phyloP scores from a whole-genome alignment of 2,329 filamentous ascomycete species.

The Emergomyces pasteurianus region DNA sequence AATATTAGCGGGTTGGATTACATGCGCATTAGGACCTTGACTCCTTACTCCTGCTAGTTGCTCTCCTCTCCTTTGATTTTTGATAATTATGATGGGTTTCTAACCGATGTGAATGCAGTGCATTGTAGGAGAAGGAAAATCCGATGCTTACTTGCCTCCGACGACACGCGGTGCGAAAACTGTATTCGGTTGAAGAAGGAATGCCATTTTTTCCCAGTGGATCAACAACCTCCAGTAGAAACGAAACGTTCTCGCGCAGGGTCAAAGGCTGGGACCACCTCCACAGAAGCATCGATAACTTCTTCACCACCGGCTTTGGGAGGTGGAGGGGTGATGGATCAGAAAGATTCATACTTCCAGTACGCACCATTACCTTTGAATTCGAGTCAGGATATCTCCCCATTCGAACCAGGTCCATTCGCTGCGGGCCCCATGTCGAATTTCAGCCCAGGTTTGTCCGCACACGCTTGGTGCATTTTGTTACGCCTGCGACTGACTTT shows the following conservation, averaged over 20 bases:
- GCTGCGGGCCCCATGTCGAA: slow-evolving; percentile 22
- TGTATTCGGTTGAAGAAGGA: slow-evolving; percentile 92
- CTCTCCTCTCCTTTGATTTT: neutral
- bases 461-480: neutral
- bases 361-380: slow-evolving; percentile 26
- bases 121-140: slow-evolving; percentile 92
- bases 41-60: neutral
- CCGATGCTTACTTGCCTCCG: slow-evolving; percentile 65
- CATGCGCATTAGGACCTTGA: slow-evolving; percentile 3
- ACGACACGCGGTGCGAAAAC: slow-evolving; percentile 71
- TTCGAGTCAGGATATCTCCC: slow-evolving; percentile 22
- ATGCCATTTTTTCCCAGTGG: slow-evolving; percentile 83
- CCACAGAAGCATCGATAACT: slow-evolving; percentile 36
- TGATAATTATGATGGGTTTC: neutral
- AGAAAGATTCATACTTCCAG: slow-evolving; percentile 25
- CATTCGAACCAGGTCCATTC: slow-evolving; percentile 22
- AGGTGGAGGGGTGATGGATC: slow-evolving; percentile 19
- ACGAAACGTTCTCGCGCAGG: slow-evolving; percentile 32
- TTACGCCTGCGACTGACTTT: slow-evolving; percentile 6
- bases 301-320: slow-evolving; percentile 37
- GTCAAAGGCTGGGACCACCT: slow-evolving; percentile 33
- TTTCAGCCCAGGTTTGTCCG: slow-evolving; percentile 25
- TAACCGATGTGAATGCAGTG: slow-evolving; percentile 39
- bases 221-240: slow-evolving; percentile 52
- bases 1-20: neutral